Percentiles rank a stretch among this genome's conserved stretches.
Conservation (phyloP, 495 filamentous ascomycete species). For the Tricharina praecox region DNA sequence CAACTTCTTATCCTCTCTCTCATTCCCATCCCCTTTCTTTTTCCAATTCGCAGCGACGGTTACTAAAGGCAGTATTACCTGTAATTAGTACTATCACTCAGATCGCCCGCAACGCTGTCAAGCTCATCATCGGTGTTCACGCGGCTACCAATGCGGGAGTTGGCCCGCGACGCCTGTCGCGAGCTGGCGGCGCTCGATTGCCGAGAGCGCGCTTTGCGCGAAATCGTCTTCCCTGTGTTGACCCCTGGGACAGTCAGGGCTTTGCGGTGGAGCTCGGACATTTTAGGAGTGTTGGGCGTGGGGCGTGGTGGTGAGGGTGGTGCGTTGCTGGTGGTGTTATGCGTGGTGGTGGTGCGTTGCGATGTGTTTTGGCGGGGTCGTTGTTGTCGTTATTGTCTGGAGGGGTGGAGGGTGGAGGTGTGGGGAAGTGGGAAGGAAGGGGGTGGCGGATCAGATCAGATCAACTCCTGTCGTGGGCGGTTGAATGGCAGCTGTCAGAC, state of each 20-base stretch:
- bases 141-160: slow-evolving; percentile 36
- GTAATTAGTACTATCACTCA: slow-evolving; percentile 52
- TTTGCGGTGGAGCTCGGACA: slow-evolving; percentile 68
- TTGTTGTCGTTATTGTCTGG: background rate
- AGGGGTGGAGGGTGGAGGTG: background rate
- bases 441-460: no score
- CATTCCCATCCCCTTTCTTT: no score
- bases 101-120: no score
- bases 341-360: no score
- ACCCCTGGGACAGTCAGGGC: slow-evolving; percentile 42
- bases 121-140: slow-evolving; percentile 69
- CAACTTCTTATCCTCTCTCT: no score
- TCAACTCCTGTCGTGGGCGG: no score
- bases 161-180: slow-evolving; percentile 40
- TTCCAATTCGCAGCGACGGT: no score
- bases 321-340: no score
- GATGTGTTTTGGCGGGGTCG: background rate
- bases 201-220: slow-evolving; percentile 66
- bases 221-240: slow-evolving; percentile 86
- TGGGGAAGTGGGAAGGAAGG: background rate
- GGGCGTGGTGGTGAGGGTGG: no score
- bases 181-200: slow-evolving; percentile 50
- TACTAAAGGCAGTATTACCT: no score
- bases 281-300: no score
- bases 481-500: no score